phyloP scores from a whole-genome alignment of 768 basidiomycete species.

The Phlebiopsis gigantea region DNA sequence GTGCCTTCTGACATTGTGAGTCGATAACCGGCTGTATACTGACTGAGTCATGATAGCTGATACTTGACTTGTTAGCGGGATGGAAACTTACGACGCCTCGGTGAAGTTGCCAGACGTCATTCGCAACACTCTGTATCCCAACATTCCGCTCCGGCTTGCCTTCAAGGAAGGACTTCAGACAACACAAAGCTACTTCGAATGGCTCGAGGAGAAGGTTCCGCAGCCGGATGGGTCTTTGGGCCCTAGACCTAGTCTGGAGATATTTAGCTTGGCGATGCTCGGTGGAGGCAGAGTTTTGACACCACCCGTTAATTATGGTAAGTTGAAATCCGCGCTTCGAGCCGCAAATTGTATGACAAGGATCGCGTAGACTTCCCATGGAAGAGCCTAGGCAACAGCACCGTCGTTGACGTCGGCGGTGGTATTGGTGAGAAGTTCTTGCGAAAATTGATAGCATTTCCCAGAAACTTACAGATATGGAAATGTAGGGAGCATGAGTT shows the following conservation, averaged over 20 bases:
- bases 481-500: conserved; percentile 10
- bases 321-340: background rate
- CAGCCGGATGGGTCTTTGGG: conserved; percentile 5
- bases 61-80: background rate
- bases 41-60: background rate
- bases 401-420: conserved; percentile 15
- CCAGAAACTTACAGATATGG: background rate
- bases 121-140: background rate
- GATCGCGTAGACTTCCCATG: conserved; percentile 12
- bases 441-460: background rate
- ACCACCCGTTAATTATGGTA: conserved; percentile 9
- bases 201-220: conserved; percentile 5
- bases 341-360: background rate
- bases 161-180: background rate
- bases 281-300: conserved; percentile 10
- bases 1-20: background rate
- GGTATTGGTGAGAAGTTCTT: conserved; percentile 9
- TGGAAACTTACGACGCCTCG: background rate
- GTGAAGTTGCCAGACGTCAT: background rate
- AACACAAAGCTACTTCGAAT: background rate
- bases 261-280: conserved; percentile 12
- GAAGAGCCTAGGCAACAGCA: conserved; percentile 4
- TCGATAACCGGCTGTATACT: no score
- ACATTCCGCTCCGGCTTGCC: background rate
- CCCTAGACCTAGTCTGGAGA: conserved; percentile 1